Evolutionary conservation across 2,329 filamentous ascomycete species (phyloP), one percentile per base, ranked within the genome.

Genomic region (Trichoderma sp.): DNA sequence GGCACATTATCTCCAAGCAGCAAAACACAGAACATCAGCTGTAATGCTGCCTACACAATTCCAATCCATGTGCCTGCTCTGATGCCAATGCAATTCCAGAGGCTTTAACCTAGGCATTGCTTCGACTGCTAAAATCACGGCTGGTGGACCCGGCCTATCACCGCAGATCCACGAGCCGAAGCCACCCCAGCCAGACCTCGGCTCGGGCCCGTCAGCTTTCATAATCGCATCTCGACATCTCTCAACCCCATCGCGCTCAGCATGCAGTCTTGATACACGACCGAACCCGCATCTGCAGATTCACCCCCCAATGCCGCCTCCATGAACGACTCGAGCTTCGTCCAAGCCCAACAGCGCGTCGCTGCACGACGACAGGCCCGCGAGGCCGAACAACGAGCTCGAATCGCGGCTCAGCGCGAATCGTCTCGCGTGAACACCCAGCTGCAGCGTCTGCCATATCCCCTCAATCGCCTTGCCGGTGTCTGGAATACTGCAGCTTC

Each of bases 311-410:
- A 80, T 79, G 76, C 70, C 73, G 69, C 68, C 69, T 71, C 72
- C 72, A 85, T 85, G 84, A 84, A 80, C 74, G 81, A 83, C 70
- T 80, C 81, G 70, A 91, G 91, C 80, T 97, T 97, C 81, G 90
- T 92, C 79, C 90, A 92, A 78, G 94, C 94, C 72, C 94, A 97
- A 82, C 87, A 92, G 81, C 92, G 94, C 78, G 89, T 97, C 69
- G 86, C 91, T 72, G 90, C 91, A 73, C 92, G 93, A 74, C 92
- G 93, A 75, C 87, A 88, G 76, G 89, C 89, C 70, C 90, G 92
- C 78, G 92, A 93, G 78, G 84, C 84, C 70, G 86, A 89, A 76
- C 82, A 85, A 65, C 87, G 86, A 73, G 83, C 87, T 68, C 86
- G 83, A 60, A 78, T 87, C 71, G 81, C 83, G 61, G 77, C 80